Base-by-base conservation (phyloP, 495 filamentous ascomycete species). In the Xylaria flabelliformis region DNA sequence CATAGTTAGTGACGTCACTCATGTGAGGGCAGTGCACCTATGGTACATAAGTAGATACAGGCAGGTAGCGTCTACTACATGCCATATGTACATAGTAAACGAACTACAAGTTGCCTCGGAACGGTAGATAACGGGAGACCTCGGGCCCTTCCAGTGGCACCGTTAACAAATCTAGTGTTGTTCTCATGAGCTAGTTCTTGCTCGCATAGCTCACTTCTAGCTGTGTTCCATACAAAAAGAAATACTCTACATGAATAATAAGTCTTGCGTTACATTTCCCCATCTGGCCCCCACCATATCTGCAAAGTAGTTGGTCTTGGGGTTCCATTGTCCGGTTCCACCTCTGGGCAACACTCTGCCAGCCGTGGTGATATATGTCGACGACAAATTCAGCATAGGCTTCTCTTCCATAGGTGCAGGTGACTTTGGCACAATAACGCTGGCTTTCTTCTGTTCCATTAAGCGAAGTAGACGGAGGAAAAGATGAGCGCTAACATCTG, bases 401-500 rank as follows among this genome's bases (percentile, higher is more conserved):
- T 58, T 58, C 39, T 58, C 65, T 46, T 62, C 36, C 72, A 73
- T 73, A 2, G 67, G 41, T 17, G 48, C 50, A 1, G 70, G 67
- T 24, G 50, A 10, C 29, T 46, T 66, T 9, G 71, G 64, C 21
- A 73, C 46, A 24, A 69, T 53, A 12, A 56, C 65, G 4, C 56
- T 69, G 44, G 58, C 64, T 29, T 51, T 64, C 86, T 72, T 7
- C 32, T 29, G 21, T 32, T 69, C 46, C 71, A 73, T 73, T 21
- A 53, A n/a, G 39, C 21, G 44, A 34, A 62, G 58, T 4, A 73
- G 64, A 6, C 71, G 71, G 3, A 73, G 4, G 26, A 73, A 69
- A 36, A 73, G 79, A 41, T 82, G 82, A 4, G 85, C 83, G 5
- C 85, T 84, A 0, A 85, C 83, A 74, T 91, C 89, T 1, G 88